phyloP scores from a whole-genome alignment of 441 rosid genomes.

The Populus hybrid region DNA sequence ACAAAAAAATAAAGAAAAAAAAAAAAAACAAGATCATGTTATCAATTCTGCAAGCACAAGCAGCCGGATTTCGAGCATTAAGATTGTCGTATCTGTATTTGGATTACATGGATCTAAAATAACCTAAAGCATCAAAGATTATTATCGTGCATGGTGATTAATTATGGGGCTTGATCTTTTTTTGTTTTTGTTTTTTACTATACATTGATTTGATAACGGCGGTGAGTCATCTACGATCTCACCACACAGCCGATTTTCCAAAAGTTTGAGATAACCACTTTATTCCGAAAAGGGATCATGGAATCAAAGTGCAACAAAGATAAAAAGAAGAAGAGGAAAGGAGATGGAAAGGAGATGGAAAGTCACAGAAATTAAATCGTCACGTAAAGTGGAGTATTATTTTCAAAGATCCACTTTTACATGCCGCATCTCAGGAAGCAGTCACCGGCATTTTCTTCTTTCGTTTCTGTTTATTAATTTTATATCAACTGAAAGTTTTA shows the following conservation, averaged over 20 bases:
- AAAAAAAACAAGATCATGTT: too few species aligned
- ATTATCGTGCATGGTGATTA: background rate
- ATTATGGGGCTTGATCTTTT: background rate
- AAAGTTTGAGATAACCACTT: background rate
- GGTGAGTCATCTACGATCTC: background rate
- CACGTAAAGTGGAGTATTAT: background rate
- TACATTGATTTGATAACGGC: background rate
- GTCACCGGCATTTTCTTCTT: background rate
- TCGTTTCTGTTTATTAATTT: background rate
- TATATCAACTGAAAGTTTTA: background rate
- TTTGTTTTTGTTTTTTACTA: background rate
- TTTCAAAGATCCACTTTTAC: background rate
- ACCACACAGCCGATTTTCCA: background rate
- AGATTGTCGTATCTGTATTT: too few species aligned
- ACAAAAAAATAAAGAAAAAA: too few species aligned
- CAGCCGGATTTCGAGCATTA: too few species aligned
- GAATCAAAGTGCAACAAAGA: background rate
- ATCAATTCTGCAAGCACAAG: too few species aligned
- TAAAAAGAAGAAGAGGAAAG: background rate
- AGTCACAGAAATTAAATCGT: background rate
- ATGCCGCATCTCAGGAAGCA: slow-evolving; percentile 1
- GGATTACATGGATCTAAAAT: background rate
- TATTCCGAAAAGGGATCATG: background rate
- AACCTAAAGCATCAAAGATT: background rate
- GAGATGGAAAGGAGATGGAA: background rate